These are phyloP conservation scores for Myxozyma vanderwaltii DNA, from an alignment of 805 yeast species.

Conservation along the genomic window DNA sequence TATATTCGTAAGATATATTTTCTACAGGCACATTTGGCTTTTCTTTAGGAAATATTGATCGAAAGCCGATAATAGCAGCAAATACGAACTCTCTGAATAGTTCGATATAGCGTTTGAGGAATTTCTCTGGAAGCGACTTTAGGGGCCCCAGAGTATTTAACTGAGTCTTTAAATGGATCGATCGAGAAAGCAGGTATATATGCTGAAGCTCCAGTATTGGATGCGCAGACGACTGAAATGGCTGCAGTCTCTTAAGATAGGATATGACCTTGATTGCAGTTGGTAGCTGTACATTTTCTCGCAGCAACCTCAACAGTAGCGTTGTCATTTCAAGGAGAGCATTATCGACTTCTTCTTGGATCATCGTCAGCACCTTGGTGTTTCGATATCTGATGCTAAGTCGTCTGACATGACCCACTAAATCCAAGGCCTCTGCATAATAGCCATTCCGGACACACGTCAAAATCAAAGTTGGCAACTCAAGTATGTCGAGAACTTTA, in stretches of 20 bases:
- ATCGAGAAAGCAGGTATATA: slow-evolving; percentile 68
- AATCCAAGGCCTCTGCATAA: slow-evolving; percentile 85
- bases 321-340: slow-evolving; percentile 62
- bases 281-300: slow-evolving; percentile 78
- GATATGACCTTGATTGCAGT: slow-evolving; percentile 76
- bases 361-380: slow-evolving; percentile 53
- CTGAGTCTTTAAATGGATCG: slow-evolving; percentile 65
- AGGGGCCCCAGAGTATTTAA: slow-evolving; percentile 60
- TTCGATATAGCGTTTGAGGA: slow-evolving; percentile 77
- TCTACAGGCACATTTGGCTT: slow-evolving; percentile 24
- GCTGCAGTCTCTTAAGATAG: slow-evolving; percentile 62
- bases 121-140: slow-evolving; percentile 57
- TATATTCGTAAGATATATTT: background rate
- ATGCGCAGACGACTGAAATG: slow-evolving; percentile 39
- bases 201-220: slow-evolving; percentile 49
- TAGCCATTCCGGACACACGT: slow-evolving; percentile 86
- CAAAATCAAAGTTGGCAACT: slow-evolving; percentile 77
- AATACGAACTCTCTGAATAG: slow-evolving; percentile 81
- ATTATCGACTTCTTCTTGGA: slow-evolving; percentile 56
- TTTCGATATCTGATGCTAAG: slow-evolving; percentile 70
- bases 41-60: slow-evolving; percentile 58
- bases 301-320: slow-evolving; percentile 66
- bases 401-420: slow-evolving; percentile 71
- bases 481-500: slow-evolving; percentile 73
- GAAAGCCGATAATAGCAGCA: slow-evolving; percentile 67